These are phyloP conservation scores for Fusarium nisikadoi DNA, from an alignment of 2,329 filamentous ascomycete genomes.

Conservation along the genomic window DNA sequence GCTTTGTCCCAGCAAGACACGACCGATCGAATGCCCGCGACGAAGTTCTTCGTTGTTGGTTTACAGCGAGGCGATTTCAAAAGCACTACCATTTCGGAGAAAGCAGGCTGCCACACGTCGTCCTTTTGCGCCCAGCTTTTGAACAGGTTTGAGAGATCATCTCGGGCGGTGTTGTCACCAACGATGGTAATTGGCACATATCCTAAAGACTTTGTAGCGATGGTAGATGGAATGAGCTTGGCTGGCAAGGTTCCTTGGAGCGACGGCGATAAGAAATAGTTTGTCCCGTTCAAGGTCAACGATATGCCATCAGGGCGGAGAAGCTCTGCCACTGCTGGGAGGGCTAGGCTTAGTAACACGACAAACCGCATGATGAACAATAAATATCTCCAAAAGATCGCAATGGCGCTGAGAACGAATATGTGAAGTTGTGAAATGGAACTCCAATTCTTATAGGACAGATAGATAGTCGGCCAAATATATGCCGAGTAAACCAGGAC, in stretches of 20 bases:
- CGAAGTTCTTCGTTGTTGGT: neutral
- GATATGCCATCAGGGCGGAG: neutral
- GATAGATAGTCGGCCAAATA: neutral
- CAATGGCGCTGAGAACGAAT: fast-evolving
- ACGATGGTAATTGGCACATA: neutral
- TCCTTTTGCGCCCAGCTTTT: neutral
- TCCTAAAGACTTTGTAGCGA: neutral
- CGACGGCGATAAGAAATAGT: neutral
- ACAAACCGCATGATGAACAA: neutral
- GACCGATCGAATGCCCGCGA: neutral
- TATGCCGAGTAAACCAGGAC: neutral
- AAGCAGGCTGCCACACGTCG: neutral
- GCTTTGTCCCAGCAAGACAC: neutral
- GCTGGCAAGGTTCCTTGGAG: neutral
- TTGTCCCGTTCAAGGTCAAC: neutral
- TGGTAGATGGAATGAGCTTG: fast-evolving
- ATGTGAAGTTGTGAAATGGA: fast-evolving
- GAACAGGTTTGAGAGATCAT: fast-evolving
- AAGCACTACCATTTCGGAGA: neutral
- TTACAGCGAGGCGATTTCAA: neutral
- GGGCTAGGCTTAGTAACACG: fast-evolving
- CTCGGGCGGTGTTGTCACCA: neutral
- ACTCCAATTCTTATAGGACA: neutral
- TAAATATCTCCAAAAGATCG: fast-evolving
- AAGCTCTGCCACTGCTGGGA: neutral